Conservation (phyloP, 2,329 filamentous ascomycete genomes). For the Gnomoniopsis sp. region DNA sequence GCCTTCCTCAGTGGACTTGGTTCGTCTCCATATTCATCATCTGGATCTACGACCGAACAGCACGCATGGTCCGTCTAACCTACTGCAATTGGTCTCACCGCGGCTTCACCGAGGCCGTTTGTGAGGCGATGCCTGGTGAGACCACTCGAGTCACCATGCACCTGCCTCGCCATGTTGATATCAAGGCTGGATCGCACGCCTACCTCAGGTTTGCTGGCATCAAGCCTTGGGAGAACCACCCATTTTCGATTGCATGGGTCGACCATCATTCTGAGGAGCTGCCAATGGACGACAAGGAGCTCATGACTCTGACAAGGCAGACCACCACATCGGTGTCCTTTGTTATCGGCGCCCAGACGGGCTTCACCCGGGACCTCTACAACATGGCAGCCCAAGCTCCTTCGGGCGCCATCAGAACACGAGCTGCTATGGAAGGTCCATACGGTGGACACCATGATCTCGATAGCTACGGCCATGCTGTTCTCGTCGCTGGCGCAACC, state of each 20-base stretch:
- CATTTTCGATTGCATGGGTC: conserved; percentile 76
- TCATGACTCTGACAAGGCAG: conserved; percentile 25
- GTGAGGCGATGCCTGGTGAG: conserved; percentile 68
- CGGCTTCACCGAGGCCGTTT: conserved; percentile 60
- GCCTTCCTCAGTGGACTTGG: conserved; percentile 69
- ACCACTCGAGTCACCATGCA: conserved; percentile 67
- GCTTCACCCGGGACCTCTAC: conserved; percentile 81
- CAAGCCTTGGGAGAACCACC: conserved; percentile 69
- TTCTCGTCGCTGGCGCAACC: conserved; percentile 88
- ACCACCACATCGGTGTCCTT: conserved; percentile 65
- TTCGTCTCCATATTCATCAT: conserved; percentile 70
- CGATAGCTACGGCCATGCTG: conserved; percentile 85
- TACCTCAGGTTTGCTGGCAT: conserved; percentile 69
- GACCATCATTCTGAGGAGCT: conserved; percentile 46
- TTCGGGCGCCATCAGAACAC: conserved; percentile 56
- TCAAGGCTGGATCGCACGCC: conserved; percentile 69
- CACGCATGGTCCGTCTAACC: conserved; percentile 59
- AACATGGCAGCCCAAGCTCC: conserved; percentile 57
- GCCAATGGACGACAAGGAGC: conserved; percentile 39
- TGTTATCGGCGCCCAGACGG: conserved; percentile 81
- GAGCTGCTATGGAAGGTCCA: conserved; percentile 82
- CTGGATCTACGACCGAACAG: conserved; percentile 70
- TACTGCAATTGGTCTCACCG: conserved; percentile 62
- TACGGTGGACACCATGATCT: conserved; percentile 82
- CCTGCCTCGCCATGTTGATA: conserved; percentile 62